Percentiles rank a stretch among this genome's conserved stretches.
These are phyloP conservation scores for Penicillium arizonense DNA, from an alignment of 495 filamentous ascomycete species.

Conservation along the genomic window DNA sequence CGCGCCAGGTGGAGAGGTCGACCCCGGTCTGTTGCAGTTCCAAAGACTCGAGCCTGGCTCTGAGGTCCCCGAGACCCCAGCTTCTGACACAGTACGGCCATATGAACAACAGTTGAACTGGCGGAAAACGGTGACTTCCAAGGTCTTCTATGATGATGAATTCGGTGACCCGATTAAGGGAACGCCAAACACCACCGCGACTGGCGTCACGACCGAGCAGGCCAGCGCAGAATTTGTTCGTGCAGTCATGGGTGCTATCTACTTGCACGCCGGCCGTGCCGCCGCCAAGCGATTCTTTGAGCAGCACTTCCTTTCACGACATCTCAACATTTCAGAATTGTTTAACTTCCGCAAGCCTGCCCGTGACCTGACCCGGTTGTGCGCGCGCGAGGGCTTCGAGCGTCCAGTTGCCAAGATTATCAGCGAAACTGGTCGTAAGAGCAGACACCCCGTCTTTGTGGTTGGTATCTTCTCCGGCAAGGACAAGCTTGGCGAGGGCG, in stretches of 20 bases:
- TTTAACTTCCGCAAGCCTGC: conserved; percentile 84
- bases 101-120: conserved; percentile 53
- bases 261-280: conserved; percentile 70
- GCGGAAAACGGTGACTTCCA: conserved; percentile 67
- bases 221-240: conserved; percentile 69
- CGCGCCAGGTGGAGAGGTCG: conserved; percentile 83
- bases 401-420: conserved; percentile 80
- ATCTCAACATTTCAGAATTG: conserved; percentile 69
- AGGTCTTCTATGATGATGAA: conserved; percentile 74
- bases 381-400: conserved; percentile 85
- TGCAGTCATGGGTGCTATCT: conserved; percentile 78
- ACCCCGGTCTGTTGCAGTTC: conserved; percentile 91
- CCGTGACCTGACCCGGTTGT: conserved; percentile 75
- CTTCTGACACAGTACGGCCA: conserved; percentile 30
- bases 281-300: conserved; percentile 76
- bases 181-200: conserved; percentile 9
- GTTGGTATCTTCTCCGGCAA: conserved; percentile 88
- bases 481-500: conserved; percentile 86
- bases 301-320: conserved; percentile 76
- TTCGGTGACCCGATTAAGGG: conserved; percentile 63
- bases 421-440: conserved; percentile 81
- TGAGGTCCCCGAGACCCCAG: conserved; percentile 22
- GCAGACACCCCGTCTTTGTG: conserved; percentile 84
- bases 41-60: conserved; percentile 57
- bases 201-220: conserved; percentile 41